Conservation (phyloP, 805 yeast species). For the Torulaspora franciscae region DNA sequence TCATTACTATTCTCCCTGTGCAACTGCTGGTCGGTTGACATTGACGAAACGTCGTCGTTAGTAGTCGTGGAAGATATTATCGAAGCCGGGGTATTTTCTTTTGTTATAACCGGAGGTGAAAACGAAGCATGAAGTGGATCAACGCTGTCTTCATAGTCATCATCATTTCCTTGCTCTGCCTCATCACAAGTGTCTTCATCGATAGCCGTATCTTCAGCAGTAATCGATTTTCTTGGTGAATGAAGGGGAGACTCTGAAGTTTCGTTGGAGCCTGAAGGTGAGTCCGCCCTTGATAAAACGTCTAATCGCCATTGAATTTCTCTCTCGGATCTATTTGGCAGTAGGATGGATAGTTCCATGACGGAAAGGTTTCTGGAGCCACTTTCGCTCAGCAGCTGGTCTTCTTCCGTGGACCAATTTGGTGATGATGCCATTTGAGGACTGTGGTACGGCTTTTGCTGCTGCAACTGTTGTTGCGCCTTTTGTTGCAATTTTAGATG, state of each 20-base stretch:
- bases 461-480: constrained; percentile 6
- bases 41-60: constrained; percentile 7
- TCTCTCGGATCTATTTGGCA: constrained; percentile 68
- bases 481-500: constrained; percentile 12
- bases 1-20: constrained; percentile 5
- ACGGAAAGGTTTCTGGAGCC: constrained; percentile 57
- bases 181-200: constrained; percentile 21
- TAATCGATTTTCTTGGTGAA: constrained; percentile 22
- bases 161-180: constrained; percentile 14
- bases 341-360: constrained; percentile 66
- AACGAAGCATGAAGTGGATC: constrained; percentile 15
- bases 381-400: constrained; percentile 53
- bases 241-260: constrained; percentile 17
- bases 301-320: constrained; percentile 65
- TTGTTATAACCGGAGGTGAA: constrained; percentile 13
- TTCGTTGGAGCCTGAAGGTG: constrained; percentile 11
- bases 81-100: constrained; percentile 21
- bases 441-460: constrained; percentile 10
- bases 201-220: constrained; percentile 23
- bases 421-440: background rate
- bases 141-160: constrained; percentile 18
- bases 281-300: constrained; percentile 30
- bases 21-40: constrained; percentile 2
- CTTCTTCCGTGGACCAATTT: constrained; percentile 60
- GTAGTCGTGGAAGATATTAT: constrained; percentile 18